Conservation (phyloP, 192 early-diverging fungal genomes). For the Dissophora globulifera region DNA sequence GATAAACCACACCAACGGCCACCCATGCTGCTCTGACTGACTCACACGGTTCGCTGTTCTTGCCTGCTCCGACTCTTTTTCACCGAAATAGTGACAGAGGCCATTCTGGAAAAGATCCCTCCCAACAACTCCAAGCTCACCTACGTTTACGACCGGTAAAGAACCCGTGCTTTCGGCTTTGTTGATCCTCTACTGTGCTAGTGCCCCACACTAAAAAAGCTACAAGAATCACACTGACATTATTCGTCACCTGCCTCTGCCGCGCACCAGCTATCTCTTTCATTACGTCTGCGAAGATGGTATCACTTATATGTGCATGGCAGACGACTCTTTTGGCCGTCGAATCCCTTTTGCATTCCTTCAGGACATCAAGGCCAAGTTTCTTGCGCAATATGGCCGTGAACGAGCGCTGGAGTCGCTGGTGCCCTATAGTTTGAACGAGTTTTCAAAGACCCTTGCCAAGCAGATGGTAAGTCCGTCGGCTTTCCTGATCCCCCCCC, state of each 20-base stretch:
- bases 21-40: too few species aligned
- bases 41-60: too few species aligned
- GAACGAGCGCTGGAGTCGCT: conserved; percentile 64
- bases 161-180: too few species aligned
- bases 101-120: conserved; percentile 89
- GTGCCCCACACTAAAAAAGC: neutral
- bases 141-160: conserved; percentile 89
- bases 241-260: neutral
- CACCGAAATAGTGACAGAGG: conserved; percentile 76
- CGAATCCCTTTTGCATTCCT: conserved; percentile 91
- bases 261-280: conserved; percentile 77
- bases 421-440: conserved; percentile 77
- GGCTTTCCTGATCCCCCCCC: too few species aligned
- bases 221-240: neutral
- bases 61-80: too few species aligned
- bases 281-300: conserved; percentile 87
- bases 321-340: conserved; percentile 75
- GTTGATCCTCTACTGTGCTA: too few species aligned
- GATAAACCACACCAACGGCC: too few species aligned
- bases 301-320: conserved; percentile 88
- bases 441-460: conserved; percentile 83
- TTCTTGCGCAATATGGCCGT: conserved; percentile 67
- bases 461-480: conserved; percentile 79
- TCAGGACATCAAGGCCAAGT: conserved; percentile 79
- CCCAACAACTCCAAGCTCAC: conserved; percentile 92